Base-by-base conservation (phyloP, 208 protist genomes). In the Wallacemonas sp. region DNA sequence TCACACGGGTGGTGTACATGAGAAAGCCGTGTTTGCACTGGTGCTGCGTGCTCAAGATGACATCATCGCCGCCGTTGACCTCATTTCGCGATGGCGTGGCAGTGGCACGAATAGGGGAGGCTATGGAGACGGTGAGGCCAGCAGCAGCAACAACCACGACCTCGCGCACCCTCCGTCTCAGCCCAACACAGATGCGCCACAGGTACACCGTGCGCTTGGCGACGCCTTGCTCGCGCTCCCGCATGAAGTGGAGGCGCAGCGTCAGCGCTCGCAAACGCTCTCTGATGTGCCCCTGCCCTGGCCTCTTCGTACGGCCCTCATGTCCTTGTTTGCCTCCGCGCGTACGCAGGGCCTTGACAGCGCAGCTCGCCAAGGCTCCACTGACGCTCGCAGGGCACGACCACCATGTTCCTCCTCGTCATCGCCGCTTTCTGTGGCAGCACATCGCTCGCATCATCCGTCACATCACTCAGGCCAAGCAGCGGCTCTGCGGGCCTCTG, bases 191-290 rank as follows among this genome's bases (percentile, higher is more conserved):
- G 36, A 41, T 17, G 36, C 36, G 9, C 9, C 36, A 41, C 36
- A 14, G 9, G 14, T 41, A 17, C 14, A 6, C 6, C 36, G 36
- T 17, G 9, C 14, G 9, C 44, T 49, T 19, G 17, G 17, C 19
- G 9, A n/a, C 4, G 51, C 26, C 2, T 31, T 58, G 30, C 30
- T 58, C 30, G 3, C 15, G n/a, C 31, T 58, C 8, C 51, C 51
- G 4, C 11, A 19, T 2, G 17, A 11, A 3, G 51, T 58, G 28
- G 51, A 58, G 21, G 51, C 33, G 28, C 51, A 58, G 30, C 51
- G 51, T 6, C 51, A 39, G 14, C 51, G 51, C 30, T 58, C 51
- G n/a, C 51, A 58, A 31, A 58, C 51, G 26, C 51, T 58, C 9
- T 26, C 51, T 4, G 51, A 58, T 5, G 51, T 58, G 9, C 51